Base-by-base conservation (phyloP, 2,329 filamentous ascomycete genomes). In the Fusarium sp. region DNA sequence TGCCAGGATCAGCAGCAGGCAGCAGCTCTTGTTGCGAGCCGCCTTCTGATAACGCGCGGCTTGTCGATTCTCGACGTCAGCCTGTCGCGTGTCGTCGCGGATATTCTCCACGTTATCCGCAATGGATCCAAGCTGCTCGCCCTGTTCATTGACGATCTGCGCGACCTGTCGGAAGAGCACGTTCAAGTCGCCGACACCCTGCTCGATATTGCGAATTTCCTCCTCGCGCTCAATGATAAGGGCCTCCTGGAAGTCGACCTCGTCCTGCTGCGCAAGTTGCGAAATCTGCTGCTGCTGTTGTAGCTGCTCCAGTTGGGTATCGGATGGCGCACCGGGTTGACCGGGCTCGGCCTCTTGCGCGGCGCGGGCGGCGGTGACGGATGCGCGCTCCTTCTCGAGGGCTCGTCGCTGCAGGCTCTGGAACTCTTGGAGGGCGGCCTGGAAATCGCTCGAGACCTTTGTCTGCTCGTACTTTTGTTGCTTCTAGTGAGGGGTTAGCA, bases 161-260 rank as follows among this genome's bases (percentile, higher is more conserved):
- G 96, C 97, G n/a, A 99, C 95, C 85, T 99, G 96, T 73, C 95
- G 90, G 88, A 99, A 99, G 50, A 99, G 89, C 80, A 98, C 97
- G 79, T 99, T 99, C 72, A 99, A 87, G 80, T 99, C 97, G 65
- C 94, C 94, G 8, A 99, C 97, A 65, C 94, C 95, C 83, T 98
- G 95, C 85, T 98, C 97, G 79, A 99, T 99, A 81, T 97, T 97
- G 72, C 95, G 92, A 76, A 99, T 99, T 86, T 99, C 97, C 67
- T 95, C 92, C 83, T 99, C 97, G 64, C 97, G 95, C 87, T 99
- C 96, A 71, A 97, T 92, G 80, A 99, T 99, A 68, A 99, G 87
- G 18, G 93, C 92, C 77, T 99, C 97, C 81, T 99, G 97, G 85
- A 98, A 99, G 81, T 99, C 96, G 50, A 99, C 97, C 81, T 99